Evolutionary conservation across 345 rosid genomes (phyloP), one percentile per base, ranked within the genome.

Genomic region (Brassica rapa): DNA sequence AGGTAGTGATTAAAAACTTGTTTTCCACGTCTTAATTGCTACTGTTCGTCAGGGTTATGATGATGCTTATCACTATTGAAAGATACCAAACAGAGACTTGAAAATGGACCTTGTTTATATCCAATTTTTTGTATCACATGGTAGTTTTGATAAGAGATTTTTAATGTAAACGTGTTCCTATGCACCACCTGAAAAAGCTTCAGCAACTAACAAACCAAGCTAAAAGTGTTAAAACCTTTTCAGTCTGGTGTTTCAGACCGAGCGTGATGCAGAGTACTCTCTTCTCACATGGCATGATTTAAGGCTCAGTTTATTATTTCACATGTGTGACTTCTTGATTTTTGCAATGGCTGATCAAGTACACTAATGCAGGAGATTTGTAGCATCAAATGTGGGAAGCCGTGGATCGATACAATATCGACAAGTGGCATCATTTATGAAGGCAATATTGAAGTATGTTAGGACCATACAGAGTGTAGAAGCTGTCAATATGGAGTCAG

Each of bases 401-500:
- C 63, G 73, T 78, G 82, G 77, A 78, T 43, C 55, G 24, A 66
- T 72, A 66, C 55, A 66, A 43, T 59, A 0, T 57, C 12, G 68
- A 78, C 81, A 78, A 78, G 81, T 78, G 77, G 81, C 73, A 23
- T 1, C 63, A 72, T 72, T 72, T 66, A 60, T 66, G 73, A 49
- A 72, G 77, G 29, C 68, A 30, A 66, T 21, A 72, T 79, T 79
- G 82, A 79, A 73, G 82, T 68, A 79, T 67, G 78, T 74, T 62
- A 79, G 82, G 82, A 79, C 82, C 77, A 79, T 79, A 72, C 73
- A 79, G 82, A 79, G 82, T 49, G 82, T 78, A 46, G 69, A 69
- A 79, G 82, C 82, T 79, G 82, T 74, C 82, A 79, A 79, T 79
- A 79, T 79, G 78, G 82, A 39, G 75, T 79, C 82, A 68, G 66